Evolutionary conservation across 352 stramenopile genomes (phyloP).

Genomic region (Aphanomyces astaci): DNA sequence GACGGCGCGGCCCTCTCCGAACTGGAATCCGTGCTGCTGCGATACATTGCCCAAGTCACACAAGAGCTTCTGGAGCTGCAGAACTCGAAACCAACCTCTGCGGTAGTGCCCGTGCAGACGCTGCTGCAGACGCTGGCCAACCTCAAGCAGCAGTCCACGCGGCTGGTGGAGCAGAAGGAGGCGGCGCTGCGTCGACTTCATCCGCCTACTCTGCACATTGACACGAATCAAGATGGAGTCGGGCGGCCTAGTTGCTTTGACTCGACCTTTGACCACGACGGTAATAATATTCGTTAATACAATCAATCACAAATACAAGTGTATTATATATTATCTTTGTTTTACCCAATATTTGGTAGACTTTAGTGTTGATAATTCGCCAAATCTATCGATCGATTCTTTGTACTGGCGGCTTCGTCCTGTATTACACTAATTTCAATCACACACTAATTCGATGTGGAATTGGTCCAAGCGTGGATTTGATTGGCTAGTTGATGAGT

Average conservation of each 20-base stretch:
- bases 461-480: too few species aligned
- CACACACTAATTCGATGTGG: too few species aligned
- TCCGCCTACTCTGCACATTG: background rate
- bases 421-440: too few species aligned
- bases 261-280: background rate
- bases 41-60: constrained; percentile 6
- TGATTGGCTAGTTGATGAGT: too few species aligned
- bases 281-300: constrained; percentile 19
- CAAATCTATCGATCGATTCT: too few species aligned
- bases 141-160: constrained; percentile 15
- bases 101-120: constrained; percentile 2
- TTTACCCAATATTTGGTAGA: too few species aligned
- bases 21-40: constrained; percentile 1
- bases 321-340: too few species aligned
- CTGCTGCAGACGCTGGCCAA: constrained; percentile 18
- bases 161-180: constrained; percentile 19
- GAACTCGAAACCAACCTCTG: background rate
- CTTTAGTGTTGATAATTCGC: too few species aligned
- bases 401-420: too few species aligned
- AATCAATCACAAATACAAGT: too few species aligned
- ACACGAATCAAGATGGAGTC: background rate
- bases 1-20: background rate
- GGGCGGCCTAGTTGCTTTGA: constrained; percentile 11
- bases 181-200: background rate
- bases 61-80: constrained; percentile 1